Conservation (phyloP, 73 alveolate species). For the Paramecium octaurelia region DNA sequence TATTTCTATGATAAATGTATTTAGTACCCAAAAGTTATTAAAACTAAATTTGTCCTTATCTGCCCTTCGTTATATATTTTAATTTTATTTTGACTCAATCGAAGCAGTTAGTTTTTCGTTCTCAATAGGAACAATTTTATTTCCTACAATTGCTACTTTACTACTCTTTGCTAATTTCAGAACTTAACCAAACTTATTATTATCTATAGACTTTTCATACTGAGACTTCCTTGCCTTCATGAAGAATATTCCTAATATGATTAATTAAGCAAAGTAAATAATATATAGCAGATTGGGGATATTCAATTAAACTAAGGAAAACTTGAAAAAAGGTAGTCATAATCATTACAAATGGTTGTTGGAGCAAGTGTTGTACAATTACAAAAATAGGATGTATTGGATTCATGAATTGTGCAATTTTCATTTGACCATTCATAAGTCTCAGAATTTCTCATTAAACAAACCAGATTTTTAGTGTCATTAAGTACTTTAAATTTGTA, state of each 20-base stretch:
- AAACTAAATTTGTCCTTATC: not conserved
- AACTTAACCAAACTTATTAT: not conserved
- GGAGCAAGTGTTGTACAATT: conserved; percentile 5
- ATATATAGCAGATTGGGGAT: not conserved
- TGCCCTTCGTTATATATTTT: no score
- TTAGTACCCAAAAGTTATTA: not conserved
- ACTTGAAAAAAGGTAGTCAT: not conserved
- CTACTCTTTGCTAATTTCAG: not conserved
- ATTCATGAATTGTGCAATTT: not conserved
- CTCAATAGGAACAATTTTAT: not conserved
- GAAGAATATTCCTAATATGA: not conserved
- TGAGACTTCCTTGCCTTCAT: not conserved
- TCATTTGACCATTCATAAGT: not conserved
- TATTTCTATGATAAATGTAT: not conserved
- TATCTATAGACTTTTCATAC: not conserved
- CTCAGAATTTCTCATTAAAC: not conserved
- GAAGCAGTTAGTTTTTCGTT: not conserved
- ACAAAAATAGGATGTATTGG: not conserved
- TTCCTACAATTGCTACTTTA: not conserved
- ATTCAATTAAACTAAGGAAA: not conserved
- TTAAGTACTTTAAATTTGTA: not conserved
- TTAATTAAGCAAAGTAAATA: not conserved
- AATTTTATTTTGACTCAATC: not conserved
- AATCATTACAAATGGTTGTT: not conserved
- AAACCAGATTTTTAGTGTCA: not conserved